These are phyloP conservation scores for Rhipidocladum racemiflorum DNA, from an alignment of 176 grass and related monocot genomes.

Conservation along the genomic window DNA sequence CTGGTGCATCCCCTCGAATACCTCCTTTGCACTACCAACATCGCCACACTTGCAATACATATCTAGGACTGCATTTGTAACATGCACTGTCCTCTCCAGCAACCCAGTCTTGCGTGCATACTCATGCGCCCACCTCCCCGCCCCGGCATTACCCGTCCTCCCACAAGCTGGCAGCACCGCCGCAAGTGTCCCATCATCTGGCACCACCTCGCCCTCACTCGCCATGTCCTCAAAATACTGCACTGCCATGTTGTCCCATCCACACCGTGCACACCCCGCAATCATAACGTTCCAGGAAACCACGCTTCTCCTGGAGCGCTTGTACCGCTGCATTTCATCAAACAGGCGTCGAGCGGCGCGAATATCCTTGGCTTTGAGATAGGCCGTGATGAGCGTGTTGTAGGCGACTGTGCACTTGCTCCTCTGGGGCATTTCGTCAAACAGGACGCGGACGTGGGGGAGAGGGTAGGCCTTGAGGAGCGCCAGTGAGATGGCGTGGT, in stretches of 20 bases:
- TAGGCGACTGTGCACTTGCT: slow-evolving; percentile 43
- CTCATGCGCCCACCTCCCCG: slow-evolving; percentile 42
- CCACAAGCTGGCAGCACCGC: slow-evolving; percentile 50
- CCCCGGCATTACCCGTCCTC: slow-evolving; percentile 29
- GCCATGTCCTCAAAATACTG: slow-evolving; percentile 42
- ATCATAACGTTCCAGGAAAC: slow-evolving; percentile 66
- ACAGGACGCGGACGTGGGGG: not conserved
- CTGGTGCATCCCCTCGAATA: slow-evolving; percentile 31
- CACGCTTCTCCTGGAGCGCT: slow-evolving; percentile 39
- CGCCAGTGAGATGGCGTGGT: slow-evolving; percentile 38
- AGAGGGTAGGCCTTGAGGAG: slow-evolving; percentile 35
- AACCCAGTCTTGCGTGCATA: slow-evolving; percentile 31
- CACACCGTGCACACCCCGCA: slow-evolving; percentile 22
- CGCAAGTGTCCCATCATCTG: slow-evolving; percentile 49
- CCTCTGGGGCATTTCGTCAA: slow-evolving; percentile 29
- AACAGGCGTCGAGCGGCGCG: slow-evolving; percentile 32
- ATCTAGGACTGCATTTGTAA: slow-evolving; percentile 52
- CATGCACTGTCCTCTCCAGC: slow-evolving; percentile 25
- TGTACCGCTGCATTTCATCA: slow-evolving; percentile 45
- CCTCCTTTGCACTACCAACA: slow-evolving; percentile 23
- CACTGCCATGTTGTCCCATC: slow-evolving; percentile 30
- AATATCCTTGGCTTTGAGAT: slow-evolving; percentile 7
- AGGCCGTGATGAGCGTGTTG: slow-evolving; percentile 37
- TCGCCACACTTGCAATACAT: slow-evolving; percentile 75
- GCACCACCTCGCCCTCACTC: slow-evolving; percentile 9